Evolutionary conservation across 306 rosid species (phyloP).

Genomic region (Senna tora): DNA sequence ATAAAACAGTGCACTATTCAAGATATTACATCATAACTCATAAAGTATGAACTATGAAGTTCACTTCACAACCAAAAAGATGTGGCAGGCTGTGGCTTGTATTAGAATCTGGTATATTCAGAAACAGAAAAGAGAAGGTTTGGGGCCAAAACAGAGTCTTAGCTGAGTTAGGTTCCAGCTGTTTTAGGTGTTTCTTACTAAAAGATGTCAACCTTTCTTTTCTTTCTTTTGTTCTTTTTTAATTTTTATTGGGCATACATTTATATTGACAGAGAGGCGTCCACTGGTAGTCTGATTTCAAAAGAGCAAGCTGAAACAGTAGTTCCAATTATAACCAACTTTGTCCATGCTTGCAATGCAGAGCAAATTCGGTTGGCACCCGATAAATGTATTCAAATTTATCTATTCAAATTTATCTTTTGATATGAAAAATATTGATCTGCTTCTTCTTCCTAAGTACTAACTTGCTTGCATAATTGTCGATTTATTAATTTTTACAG

Average conservation of each 20-base stretch:
- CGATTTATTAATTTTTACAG: slow-evolving; percentile 42
- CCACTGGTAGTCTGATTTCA: slow-evolving; percentile 44
- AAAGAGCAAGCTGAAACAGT: slow-evolving; percentile 59
- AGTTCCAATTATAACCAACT: slow-evolving; percentile 55
- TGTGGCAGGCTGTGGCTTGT: too few species aligned
- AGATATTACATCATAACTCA: too few species aligned
- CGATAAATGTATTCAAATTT: slow-evolving; percentile 74
- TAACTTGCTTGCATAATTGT: neutral
- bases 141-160: too few species aligned
- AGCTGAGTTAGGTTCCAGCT: neutral
- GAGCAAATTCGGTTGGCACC: slow-evolving; percentile 85
- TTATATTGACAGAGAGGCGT: slow-evolving; percentile 74
- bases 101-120: too few species aligned
- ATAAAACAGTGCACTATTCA: too few species aligned
- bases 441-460: neutral
- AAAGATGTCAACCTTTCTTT: neutral
- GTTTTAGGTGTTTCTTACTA: neutral
- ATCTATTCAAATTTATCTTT: slow-evolving; percentile 19
- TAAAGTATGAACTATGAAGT: too few species aligned
- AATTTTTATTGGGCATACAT: neutral
- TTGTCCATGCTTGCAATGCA: slow-evolving; percentile 55
- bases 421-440: neutral
- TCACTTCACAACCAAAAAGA: too few species aligned
- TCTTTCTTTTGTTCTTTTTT: slow-evolving; percentile 19
- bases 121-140: too few species aligned